Base-by-base conservation (phyloP, 768 basidiomycete species). In the Tremella fuciformis region DNA sequence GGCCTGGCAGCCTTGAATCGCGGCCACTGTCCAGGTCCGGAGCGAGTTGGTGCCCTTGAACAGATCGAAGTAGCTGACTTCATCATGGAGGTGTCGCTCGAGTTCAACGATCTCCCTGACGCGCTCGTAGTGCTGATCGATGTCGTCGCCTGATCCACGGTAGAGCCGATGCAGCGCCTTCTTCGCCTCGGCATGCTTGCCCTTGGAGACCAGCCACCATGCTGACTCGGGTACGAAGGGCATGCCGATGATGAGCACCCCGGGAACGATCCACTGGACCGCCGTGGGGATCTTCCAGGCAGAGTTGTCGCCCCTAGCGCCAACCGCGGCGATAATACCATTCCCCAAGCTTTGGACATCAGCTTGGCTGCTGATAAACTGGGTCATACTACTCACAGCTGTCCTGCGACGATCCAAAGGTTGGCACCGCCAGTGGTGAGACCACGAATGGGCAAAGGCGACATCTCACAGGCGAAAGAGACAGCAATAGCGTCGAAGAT, bases 201-300 rank as follows among this genome's bases (percentile, higher is more conserved):
- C 55, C 46, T 57, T 40, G 15, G 42, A 39, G 6, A 57, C 55
- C 34, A 61, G 55, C 26, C 44, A 41, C 60, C 60, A 61, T 7
- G 60, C 55, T 34, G 60, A 61, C 39, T 61, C 60, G 16, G 60
- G 60, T 8, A 47, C 24, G 24, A 61, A 61, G 13, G 55, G 60
- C 25, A 61, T 22, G 16, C 46, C 49, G 13, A 51, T 15, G 48
- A 61, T 29, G 4, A 61, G 25, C 22, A 61, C 29, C 41, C 19
- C 60, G n/a, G 55, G 46, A 37, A 61, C 58, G 25, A 50, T 42
- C 60, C 60, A 61, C 44, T 61, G 60, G 8, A 61, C 29, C 13
- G 60, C 60, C 15, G 18, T 13, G 1, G 40, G 40, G 40, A 41
- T 41, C 15, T 18, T 13, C 40, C 40, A 41, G 15, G 40, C 40